Evolutionary conservation across 208 protist species (phyloP).

Genomic region (Trichomonas vaginalis): DNA sequence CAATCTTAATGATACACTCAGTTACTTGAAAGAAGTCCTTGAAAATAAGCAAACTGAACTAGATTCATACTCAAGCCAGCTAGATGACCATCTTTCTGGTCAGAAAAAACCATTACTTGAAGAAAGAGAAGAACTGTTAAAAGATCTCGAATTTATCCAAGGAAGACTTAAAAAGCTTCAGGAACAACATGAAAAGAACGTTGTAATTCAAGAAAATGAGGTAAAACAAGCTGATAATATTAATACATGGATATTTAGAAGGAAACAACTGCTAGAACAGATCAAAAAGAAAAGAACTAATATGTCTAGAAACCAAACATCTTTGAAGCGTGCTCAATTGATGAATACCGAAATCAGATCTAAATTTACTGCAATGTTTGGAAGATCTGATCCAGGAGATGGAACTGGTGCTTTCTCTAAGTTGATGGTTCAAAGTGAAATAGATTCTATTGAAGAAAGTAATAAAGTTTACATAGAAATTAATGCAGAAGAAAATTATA

Average conservation of each 20-base stretch:
- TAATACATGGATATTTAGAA: neutral
- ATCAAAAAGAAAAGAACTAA: neutral
- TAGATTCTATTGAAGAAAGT: neutral
- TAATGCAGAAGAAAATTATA: neutral
- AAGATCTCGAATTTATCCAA: neutral
- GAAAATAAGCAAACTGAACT: neutral
- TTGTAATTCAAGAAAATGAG: neutral
- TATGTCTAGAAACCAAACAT: neutral
- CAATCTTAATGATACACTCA: neutral
- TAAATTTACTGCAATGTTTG: neutral
- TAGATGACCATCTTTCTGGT: neutral
- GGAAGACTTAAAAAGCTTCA: neutral
- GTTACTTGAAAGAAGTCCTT: neutral
- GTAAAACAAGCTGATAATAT: neutral
- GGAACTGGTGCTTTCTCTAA: neutral
- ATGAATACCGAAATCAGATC: neutral
- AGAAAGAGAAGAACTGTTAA: neutral
- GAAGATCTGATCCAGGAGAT: neutral
- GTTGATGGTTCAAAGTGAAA: neutral
- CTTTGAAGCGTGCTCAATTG: neutral
- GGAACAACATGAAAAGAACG: neutral
- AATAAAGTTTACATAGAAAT: neutral
- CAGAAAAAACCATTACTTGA: neutral
- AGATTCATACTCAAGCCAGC: neutral
- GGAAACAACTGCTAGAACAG: neutral